Base-by-base conservation (phyloP, 208 protist genomes). In the Endotrypanum monterogeii region DNA sequence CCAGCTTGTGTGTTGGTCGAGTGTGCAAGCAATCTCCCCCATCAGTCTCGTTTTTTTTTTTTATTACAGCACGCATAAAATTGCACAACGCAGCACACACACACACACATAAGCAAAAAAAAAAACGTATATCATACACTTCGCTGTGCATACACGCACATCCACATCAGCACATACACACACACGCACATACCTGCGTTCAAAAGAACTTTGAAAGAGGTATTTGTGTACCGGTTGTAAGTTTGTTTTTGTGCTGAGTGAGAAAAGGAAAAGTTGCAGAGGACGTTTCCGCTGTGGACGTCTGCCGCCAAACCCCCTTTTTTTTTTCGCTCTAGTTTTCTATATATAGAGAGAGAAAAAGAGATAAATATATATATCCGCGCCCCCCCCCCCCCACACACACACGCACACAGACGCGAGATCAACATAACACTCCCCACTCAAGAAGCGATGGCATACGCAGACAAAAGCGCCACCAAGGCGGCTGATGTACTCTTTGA, bases 401-500 rank as follows among this genome's bases (percentile, higher is more conserved):
- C 35, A 63, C 12, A 63, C 56, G 14, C 56, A 41, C 11, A 30
- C 12, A 46, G 16, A 65, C 32, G 44, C 65, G 18, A 67, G n/a
- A 74, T 11, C 39, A 3, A 54, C 54, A 52, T 46, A 66, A n/a
- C 39, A 74, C 28, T 37, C 37, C 20, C 9, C 56, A 75, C 32
- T 12, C 6, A 39, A 35, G 48, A 14, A 51, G 30, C 39, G 5
- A 70, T 70, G 35, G 54, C 74, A 11, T 54, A 69, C 37, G 76
- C 71, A 58, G 70, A 76, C 63, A 81, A 73, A 39, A 66, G 63
- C 28, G 76, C 71, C 11, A 81, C 63, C 71, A 81, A 73, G 48
- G 76, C 76, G 6, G 68, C 77, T 11, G 71, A 82, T 56, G 78
- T 65, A 41, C 77, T 82, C 61, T 71, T 82, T 44, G 76, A 77